Evolutionary conservation across 2,329 filamentous ascomycete genomes (phyloP).

Genomic region (Thielaviopsis musarum): DNA sequence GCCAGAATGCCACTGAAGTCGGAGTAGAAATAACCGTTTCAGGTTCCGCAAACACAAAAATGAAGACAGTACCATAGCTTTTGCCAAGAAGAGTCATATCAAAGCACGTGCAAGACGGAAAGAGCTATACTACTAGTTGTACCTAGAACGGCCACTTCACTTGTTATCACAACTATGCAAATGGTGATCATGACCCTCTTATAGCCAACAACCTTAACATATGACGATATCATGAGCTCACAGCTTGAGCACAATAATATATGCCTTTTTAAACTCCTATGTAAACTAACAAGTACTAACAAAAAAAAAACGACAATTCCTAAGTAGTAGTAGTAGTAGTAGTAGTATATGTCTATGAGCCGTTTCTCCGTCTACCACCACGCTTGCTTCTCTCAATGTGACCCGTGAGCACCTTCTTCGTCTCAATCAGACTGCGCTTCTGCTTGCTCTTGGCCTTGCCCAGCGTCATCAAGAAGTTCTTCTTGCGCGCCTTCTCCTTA

Average conservation of each 20-base stretch:
- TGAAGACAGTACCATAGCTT: background rate
- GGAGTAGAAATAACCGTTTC: background rate
- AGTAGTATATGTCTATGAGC: conserved; percentile 15
- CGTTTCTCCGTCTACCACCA: conserved; percentile 67
- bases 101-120: background rate
- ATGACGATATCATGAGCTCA: no score
- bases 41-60: background rate
- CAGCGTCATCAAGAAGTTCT: conserved; percentile 98
- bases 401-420: conserved; percentile 59
- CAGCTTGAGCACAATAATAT: no score
- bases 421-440: conserved; percentile 82
- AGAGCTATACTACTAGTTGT: background rate
- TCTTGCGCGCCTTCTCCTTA: conserved; percentile 87
- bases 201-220: no score
- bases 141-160: no score
- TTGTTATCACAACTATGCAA: no score
- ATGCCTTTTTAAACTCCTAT: no score
- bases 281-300: no score
- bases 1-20: background rate
- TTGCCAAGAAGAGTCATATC: background rate
- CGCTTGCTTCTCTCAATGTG: conserved; percentile 73
- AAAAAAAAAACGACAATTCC: background rate
- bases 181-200: background rate
- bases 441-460: conserved; percentile 92
- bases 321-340: background rate